Percentiles rank a stretch among this genome's conserved stretches.
These are phyloP conservation scores for Dothistroma pini DNA, from an alignment of 2,329 filamentous ascomycete genomes.

Conservation along the genomic window DNA sequence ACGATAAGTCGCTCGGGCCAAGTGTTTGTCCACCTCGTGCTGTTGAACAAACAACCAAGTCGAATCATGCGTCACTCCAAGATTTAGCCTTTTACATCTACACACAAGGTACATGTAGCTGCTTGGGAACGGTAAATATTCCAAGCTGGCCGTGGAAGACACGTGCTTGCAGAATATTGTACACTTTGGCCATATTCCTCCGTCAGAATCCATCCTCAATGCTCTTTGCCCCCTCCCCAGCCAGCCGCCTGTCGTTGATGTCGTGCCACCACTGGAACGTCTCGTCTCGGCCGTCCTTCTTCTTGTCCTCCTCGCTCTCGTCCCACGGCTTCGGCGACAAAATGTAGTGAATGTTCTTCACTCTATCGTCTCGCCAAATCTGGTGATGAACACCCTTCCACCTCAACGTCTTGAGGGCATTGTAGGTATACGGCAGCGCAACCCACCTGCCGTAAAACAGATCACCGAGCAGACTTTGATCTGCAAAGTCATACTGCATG, in stretches of 20 bases:
- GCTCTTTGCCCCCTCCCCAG: constrained; percentile 46
- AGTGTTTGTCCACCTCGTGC: not conserved
- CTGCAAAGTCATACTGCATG: constrained; percentile 56
- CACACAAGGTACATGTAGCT: not conserved
- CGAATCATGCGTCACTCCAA: too few species aligned
- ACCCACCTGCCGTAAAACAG: constrained; percentile 58
- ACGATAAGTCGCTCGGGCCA: not conserved
- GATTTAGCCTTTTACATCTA: not conserved
- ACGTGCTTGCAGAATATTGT: not conserved
- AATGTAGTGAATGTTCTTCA: constrained; percentile 63
- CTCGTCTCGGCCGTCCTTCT: constrained; percentile 42
- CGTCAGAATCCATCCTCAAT: constrained; percentile 52
- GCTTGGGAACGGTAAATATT: not conserved
- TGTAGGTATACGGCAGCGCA: constrained; percentile 57
- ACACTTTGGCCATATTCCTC: not conserved
- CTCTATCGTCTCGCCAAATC: constrained; percentile 58
- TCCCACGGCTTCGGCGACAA: constrained; percentile 63
- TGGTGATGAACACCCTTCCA: constrained; percentile 54
- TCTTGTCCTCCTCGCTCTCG: constrained; percentile 43
- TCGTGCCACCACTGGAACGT: constrained; percentile 58
- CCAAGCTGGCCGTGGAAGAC: not conserved
- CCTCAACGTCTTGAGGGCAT: constrained; percentile 58
- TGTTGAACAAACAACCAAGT: not conserved
- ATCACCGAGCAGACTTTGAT: constrained; percentile 57
- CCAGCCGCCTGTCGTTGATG: constrained; percentile 48